Conservation (phyloP, 2,329 filamentous ascomycete species). For the Exophiala lecanii-corni region DNA sequence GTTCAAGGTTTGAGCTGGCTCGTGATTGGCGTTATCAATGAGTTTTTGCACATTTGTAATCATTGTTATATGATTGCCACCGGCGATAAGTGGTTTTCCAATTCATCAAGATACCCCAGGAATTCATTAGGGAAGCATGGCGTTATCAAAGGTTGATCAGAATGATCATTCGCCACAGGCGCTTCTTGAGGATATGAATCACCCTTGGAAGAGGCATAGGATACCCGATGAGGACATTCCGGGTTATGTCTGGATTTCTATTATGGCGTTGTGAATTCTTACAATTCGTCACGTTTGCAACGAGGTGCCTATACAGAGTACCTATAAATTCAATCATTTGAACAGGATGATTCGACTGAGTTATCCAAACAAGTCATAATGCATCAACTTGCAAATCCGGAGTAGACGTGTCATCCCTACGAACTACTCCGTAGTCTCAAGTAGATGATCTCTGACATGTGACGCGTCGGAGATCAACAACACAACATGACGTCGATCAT, state of each 20-base stretch:
- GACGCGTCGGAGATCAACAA: neutral
- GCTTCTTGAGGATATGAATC: slow-evolving; percentile 62
- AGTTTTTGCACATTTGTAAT: slow-evolving; percentile 7
- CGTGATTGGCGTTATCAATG: neutral
- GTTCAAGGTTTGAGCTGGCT: too few relatives aligned
- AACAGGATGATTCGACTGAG: too few relatives aligned
- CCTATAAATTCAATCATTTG: slow-evolving; percentile 3
- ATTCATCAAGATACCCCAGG: slow-evolving; percentile 25
- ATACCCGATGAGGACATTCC: slow-evolving; percentile 3
- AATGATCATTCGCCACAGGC: slow-evolving; percentile 17
- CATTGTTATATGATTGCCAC: slow-evolving; percentile 2
- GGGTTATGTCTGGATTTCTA: neutral
- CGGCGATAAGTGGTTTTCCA: slow-evolving; percentile 2
- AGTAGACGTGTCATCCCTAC: too few relatives aligned
- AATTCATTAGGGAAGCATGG: slow-evolving; percentile 27
- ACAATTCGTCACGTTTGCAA: slow-evolving; percentile 3
- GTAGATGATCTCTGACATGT: neutral
- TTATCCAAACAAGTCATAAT: too few relatives aligned
- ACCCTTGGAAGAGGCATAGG: slow-evolving; percentile 16
- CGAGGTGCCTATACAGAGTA: slow-evolving; percentile 2
- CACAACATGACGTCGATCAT: slow-evolving; percentile 5
- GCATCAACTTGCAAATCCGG: too few relatives aligned
- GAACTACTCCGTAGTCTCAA: too few relatives aligned
- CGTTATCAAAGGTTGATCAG: too few relatives aligned
- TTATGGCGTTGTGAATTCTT: neutral